Evolutionary conservation across 257 asterid genomes (phyloP), one percentile per base, ranked within the genome.

Genomic region (Schizonepeta tenuifolia): DNA sequence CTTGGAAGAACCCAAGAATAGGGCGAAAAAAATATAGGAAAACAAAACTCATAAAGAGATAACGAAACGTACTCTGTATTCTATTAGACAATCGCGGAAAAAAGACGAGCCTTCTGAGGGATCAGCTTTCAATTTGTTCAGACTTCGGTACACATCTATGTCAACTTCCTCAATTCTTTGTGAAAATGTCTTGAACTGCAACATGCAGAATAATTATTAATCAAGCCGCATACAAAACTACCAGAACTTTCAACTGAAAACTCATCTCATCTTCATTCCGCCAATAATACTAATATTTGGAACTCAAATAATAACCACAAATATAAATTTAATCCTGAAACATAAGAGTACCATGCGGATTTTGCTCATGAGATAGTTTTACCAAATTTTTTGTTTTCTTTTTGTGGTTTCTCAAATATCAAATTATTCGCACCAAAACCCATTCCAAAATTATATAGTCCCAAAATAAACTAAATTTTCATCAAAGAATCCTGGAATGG

Each of bases 131-230:
- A 9, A 2, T 53, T 21, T 53, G 15, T 7, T 7, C 1, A 24
- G 17, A 12, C 62, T 55, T 24, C 36, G 36, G 62, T 55, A 55
- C 18, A 55, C 62, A 24, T 24, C 62, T 21, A 55, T 55, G 62
- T 24, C 17, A 14, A 55, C 11, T 55, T 55, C 62, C 36, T 55
- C 36, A 55, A 55, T 14, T 5, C 62, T 10, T 22, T 55, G 36
- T 55, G 62, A 55, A 55, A 55, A 11, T 10, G 62, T 55, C 62
- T 55, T 55, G 62, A 55, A 55, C 62, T 49, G 24, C 20, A 17
- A 22, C 11, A 9, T 18, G 7, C 56, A 17, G 24, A 18, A 17
- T 6, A 50, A 17, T 50, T 8, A 50, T 50, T 2, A 50, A 17
- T 17, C 56, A 50, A 17, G 24, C 17, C 0, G 7, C 20, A 49